phyloP scores from a whole-genome alignment of 441 rosid species.

The Bocquillonia castaneifolia region DNA sequence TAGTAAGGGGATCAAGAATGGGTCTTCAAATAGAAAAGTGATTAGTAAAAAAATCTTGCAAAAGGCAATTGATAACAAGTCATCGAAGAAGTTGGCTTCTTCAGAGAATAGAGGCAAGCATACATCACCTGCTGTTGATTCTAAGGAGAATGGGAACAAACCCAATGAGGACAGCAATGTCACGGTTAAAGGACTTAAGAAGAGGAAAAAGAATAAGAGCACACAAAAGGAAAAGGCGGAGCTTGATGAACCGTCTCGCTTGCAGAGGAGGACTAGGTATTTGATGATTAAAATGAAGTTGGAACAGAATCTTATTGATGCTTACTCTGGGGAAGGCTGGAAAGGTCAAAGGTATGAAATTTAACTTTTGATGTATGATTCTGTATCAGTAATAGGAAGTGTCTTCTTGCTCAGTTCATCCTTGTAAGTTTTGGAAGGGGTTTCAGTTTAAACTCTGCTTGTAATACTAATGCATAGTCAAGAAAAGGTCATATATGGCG shows the following conservation, averaged over 20 bases:
- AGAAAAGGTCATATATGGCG: background rate
- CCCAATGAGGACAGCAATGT: constrained; percentile 27
- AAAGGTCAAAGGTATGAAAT: constrained; percentile 87
- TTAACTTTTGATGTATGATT: background rate
- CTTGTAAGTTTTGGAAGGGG: no score
- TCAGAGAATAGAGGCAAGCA: constrained; percentile 24
- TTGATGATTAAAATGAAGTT: constrained; percentile 85
- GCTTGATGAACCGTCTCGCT: constrained; percentile 65
- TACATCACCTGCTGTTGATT: constrained; percentile 8
- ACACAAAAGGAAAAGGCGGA: constrained; percentile 44
- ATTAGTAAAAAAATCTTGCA: constrained; percentile 22
- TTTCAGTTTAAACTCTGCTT: no score
- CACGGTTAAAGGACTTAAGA: constrained; percentile 38
- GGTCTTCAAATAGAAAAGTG: constrained; percentile 24
- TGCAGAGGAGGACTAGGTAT: constrained; percentile 88
- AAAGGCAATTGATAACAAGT: constrained; percentile 30
- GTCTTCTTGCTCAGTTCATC: background rate
- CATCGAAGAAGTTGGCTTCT: constrained; percentile 31
- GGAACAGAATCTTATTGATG: constrained; percentile 97
- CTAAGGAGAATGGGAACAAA: constrained; percentile 29
- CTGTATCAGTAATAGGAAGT: background rate
- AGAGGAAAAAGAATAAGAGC: constrained; percentile 45
- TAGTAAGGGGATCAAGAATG: constrained; percentile 27
- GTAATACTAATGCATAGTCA: no score
- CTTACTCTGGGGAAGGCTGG: constrained; percentile 97